A percentile compares a stretch with the other conserved stretches of the same genome.
Evolutionary conservation across 768 basidiomycete genomes (phyloP).

Genomic region (Xerocomus spinulosus): DNA sequence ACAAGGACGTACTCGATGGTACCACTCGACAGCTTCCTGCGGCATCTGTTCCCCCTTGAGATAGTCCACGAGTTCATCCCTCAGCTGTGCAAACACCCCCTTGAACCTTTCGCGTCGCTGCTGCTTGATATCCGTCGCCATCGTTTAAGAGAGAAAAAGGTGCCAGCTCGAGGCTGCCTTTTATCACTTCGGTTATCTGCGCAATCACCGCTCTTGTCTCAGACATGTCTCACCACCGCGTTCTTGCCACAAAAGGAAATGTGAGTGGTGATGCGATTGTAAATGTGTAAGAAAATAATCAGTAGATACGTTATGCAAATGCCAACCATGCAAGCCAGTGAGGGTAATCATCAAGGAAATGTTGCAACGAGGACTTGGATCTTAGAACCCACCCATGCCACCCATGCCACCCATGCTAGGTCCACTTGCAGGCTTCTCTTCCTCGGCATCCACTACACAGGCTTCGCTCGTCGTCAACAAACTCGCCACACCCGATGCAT

Average conservation of each 20-base stretch:
- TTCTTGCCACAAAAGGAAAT: too few species aligned
- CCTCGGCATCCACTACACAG: constrained; percentile 87
- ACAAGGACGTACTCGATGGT: constrained; percentile 53
- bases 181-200: constrained; percentile 1
- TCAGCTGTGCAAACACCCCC: constrained; percentile 63
- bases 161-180: background rate
- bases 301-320: constrained; percentile 11
- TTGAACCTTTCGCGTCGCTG: constrained; percentile 63
- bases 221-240: background rate
- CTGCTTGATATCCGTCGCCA: constrained; percentile 34
- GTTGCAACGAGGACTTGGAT: background rate
- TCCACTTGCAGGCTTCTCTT: constrained; percentile 56
- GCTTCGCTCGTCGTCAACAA: constrained; percentile 91
- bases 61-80: constrained; percentile 71
- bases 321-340: constrained; percentile 5
- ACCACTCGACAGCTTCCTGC: constrained; percentile 81
- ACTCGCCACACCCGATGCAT: constrained; percentile 90
- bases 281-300: constrained; percentile 8
- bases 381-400: constrained; percentile 50
- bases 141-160: background rate
- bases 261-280: constrained; percentile 27
- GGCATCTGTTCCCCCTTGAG: constrained; percentile 75
- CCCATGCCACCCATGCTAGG: constrained; percentile 60
- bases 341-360: constrained; percentile 6
- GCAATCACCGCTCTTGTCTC: too few species aligned